Evolutionary conservation across 768 basidiomycete species (phyloP).

Genomic region (Mycena capillaripes): DNA sequence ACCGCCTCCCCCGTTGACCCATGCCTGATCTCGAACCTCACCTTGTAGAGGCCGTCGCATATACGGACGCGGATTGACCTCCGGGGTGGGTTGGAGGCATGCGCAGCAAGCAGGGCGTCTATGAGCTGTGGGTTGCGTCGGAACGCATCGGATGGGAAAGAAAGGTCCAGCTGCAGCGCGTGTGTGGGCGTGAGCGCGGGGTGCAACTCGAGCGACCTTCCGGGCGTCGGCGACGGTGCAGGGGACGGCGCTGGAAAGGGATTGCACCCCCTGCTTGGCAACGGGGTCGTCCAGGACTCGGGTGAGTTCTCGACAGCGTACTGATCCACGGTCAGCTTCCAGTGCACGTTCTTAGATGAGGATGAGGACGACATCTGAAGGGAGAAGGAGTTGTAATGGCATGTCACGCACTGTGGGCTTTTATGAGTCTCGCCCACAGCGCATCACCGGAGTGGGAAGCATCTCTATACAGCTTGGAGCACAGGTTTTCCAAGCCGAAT

Average conservation of each 20-base stretch:
- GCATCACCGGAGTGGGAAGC: no score
- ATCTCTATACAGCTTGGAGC: no score
- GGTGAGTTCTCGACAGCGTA: background rate
- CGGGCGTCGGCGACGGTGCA: background rate
- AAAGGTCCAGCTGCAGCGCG: conserved; percentile 20
- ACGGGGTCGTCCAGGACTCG: conserved; percentile 22
- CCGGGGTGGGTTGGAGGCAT: conserved; percentile 4
- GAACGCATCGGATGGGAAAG: conserved; percentile 26
- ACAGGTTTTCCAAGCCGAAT: no score
- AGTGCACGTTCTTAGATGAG: conserved; percentile 18
- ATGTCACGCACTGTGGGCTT: no score
- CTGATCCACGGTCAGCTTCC: conserved; percentile 8
- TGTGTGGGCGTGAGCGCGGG: background rate
- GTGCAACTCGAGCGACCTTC: background rate
- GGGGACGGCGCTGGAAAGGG: background rate
- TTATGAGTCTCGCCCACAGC: no score
- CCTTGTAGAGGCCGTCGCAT: background rate
- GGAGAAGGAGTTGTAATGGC: no score
- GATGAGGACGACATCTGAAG: no score
- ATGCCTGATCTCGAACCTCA: background rate
- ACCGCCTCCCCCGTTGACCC: background rate
- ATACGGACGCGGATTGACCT: background rate
- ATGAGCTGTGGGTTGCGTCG: conserved; percentile 7
- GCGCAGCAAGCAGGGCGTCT: background rate
- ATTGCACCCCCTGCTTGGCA: background rate